Conservation (phyloP, 257 asterid genomes). For the Petunia secreta region DNA sequence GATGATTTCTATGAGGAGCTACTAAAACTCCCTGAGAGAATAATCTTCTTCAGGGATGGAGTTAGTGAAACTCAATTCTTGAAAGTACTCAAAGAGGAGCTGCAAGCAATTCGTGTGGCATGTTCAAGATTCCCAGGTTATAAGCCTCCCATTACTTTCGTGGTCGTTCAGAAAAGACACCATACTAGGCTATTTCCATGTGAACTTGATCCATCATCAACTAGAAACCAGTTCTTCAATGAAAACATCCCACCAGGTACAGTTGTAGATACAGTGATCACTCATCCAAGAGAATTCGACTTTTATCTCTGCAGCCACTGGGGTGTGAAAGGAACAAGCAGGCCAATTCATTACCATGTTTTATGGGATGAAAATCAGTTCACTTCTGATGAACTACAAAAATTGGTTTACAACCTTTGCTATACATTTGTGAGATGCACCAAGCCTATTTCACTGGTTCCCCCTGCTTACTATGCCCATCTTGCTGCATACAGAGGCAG, state of each 20-base stretch:
- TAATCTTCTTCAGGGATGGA: constrained; percentile 92
- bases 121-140: constrained; percentile 66
- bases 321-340: constrained; percentile 93
- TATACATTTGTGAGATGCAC: constrained; percentile 96
- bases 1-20: constrained; percentile 65
- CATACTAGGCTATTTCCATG: constrained; percentile 78
- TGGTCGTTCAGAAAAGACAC: constrained; percentile 91
- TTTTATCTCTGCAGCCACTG: constrained; percentile 95
- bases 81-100: constrained; percentile 67
- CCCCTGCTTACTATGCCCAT: constrained; percentile 94
- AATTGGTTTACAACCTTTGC: constrained; percentile 86
- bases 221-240: constrained; percentile 36
- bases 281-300: constrained; percentile 84
- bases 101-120: constrained; percentile 58
- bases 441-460: constrained; percentile 91
- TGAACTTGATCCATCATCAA: constrained; percentile 41
- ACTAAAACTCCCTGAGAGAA: constrained; percentile 62
- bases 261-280: constrained; percentile 83
- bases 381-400: constrained; percentile 90
- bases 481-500: constrained; percentile 96
- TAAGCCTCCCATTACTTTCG: constrained; percentile 80
- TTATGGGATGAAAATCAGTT: constrained; percentile 84
- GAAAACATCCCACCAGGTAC: constrained; percentile 91
- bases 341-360: constrained; percentile 90
- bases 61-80: constrained; percentile 92